These are phyloP conservation scores for Cercospora nicotianae DNA, from an alignment of 2,329 filamentous ascomycete genomes.

Conservation along the genomic window DNA sequence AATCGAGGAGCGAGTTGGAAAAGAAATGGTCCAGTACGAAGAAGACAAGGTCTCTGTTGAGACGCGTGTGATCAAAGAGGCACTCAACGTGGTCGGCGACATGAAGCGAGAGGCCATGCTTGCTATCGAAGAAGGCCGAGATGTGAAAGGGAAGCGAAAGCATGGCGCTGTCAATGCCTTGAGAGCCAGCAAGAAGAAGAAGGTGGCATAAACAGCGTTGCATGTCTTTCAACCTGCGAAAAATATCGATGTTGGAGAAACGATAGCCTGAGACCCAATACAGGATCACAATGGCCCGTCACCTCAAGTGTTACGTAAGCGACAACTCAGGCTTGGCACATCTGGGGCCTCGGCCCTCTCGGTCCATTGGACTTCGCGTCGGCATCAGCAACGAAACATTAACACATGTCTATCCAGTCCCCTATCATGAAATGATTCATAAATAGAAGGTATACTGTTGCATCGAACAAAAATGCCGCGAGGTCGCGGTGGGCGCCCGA, in stretches of 20 bases:
- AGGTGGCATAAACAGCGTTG: neutral
- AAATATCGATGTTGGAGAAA: neutral
- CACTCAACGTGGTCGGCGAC: slow-evolving; percentile 86
- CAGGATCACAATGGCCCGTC: neutral
- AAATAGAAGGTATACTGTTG: neutral
- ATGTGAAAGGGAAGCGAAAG: slow-evolving; percentile 78
- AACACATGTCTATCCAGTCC: neutral
- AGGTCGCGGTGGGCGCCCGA: slow-evolving; percentile 21
- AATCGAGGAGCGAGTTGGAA: slow-evolving; percentile 80
- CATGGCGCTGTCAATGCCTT: slow-evolving; percentile 4
- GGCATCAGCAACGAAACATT: neutral
- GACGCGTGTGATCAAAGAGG: slow-evolving; percentile 78
- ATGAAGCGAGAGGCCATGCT: slow-evolving; percentile 90
- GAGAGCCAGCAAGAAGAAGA: slow-evolving; percentile 11
- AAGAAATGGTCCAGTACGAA: slow-evolving; percentile 76
- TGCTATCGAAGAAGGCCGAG: slow-evolving; percentile 87
- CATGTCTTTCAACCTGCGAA: neutral
- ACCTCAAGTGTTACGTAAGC: neutral
- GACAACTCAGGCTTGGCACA: neutral
- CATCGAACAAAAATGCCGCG: neutral
- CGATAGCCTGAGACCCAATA: neutral
- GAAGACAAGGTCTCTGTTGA: slow-evolving; percentile 96
- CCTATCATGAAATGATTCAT: neutral
- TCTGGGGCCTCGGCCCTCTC: neutral
- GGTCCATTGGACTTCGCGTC: neutral